Percentiles rank a stretch among this genome's conserved stretches.
phyloP scores from a whole-genome alignment of 208 protist species.

The Acanthamoeba lenticulata region DNA sequence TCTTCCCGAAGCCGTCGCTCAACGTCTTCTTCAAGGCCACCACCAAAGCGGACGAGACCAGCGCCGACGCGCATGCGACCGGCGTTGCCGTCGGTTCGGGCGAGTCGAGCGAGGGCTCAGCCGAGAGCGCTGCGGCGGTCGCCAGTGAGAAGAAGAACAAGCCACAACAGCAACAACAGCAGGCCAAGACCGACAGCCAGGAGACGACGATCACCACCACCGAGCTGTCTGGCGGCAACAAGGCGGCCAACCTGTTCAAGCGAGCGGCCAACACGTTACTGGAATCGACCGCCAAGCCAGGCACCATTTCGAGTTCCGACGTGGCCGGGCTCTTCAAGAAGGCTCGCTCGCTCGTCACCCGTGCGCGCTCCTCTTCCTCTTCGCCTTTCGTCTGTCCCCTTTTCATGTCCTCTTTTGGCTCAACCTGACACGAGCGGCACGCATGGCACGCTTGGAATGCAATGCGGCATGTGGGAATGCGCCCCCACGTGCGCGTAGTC shows the following conservation, averaged over 20 bases:
- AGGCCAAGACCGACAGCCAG: not conserved
- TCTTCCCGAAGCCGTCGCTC: not conserved
- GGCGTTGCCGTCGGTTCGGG: not conserved
- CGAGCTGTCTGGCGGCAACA: not conserved
- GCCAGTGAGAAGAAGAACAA: not conserved
- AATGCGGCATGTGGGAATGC: not conserved
- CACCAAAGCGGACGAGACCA: not conserved
- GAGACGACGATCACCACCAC: not conserved
- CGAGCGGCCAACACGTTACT: not conserved
- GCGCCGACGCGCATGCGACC: not conserved
- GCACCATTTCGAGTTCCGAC: not conserved
- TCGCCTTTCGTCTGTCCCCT: not conserved
- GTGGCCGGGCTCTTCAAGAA: constrained; percentile 23
- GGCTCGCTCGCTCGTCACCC: not conserved
- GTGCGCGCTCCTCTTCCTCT: not conserved
- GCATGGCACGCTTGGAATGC: no score
- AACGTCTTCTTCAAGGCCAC: not conserved
- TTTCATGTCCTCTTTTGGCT: not conserved
- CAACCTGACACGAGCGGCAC: no score
- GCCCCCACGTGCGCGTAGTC: not conserved
- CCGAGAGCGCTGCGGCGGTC: not conserved
- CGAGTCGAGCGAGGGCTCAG: no score
- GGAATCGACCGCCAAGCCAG: not conserved
- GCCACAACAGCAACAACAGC: not conserved
- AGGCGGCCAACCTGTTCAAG: not conserved